phyloP scores from a whole-genome alignment of 306 rosid genomes.

The Dicorynia guianensis region DNA sequence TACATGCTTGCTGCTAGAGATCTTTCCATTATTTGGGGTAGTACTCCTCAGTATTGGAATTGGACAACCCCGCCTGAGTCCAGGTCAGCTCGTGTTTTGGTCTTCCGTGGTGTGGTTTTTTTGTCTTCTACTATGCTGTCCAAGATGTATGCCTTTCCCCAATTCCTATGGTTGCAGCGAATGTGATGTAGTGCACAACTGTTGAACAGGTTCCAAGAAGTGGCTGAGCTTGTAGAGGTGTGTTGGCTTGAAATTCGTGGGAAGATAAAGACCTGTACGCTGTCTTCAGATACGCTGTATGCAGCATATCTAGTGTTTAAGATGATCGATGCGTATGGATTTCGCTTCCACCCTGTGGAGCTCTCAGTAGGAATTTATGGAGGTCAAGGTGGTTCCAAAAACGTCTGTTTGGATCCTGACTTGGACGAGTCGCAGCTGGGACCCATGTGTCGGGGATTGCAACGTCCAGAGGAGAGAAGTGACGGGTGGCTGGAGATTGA shows the following conservation, averaged over 20 bases:
- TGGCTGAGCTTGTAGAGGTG: conserved; percentile 58
- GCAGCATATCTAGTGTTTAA: conserved; percentile 68
- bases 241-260: conserved; percentile 79
- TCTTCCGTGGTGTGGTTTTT: background rate
- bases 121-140: too few relatives aligned
- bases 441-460: background rate
- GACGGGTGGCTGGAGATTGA: conserved; percentile 80
- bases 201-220: conserved; percentile 63
- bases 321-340: conserved; percentile 38
- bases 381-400: conserved; percentile 12
- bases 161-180: background rate
- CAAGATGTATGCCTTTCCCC: too few relatives aligned
- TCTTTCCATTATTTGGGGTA: conserved; percentile 46
- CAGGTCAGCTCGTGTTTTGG: conserved; percentile 40
- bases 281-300: conserved; percentile 63
- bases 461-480: conserved; percentile 47
- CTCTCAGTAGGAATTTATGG: conserved; percentile 43
- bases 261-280: conserved; percentile 42
- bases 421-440: background rate
- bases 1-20: conserved; percentile 57
- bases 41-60: conserved; percentile 41
- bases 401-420: conserved; percentile 35
- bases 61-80: conserved; percentile 49
- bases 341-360: conserved; percentile 49
- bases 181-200: background rate